Percentiles rank a stretch among this genome's conserved stretches.
Evolutionary conservation across 352 stramenopile species (phyloP).

Genomic region (Phytopythium vexans): DNA sequence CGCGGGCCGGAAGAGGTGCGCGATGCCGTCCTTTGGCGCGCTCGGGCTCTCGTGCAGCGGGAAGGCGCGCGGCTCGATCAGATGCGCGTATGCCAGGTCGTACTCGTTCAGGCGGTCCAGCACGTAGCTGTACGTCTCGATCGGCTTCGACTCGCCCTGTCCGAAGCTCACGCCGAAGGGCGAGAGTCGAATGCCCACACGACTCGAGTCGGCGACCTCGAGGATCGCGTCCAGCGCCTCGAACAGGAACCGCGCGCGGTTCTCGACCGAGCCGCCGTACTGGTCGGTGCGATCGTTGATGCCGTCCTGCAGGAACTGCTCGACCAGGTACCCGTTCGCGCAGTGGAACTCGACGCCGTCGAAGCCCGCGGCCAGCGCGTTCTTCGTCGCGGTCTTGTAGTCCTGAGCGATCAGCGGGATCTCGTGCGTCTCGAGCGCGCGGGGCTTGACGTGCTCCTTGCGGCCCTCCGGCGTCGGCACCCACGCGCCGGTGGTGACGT

Average conservation of each 20-base stretch:
- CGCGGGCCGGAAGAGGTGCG: constrained; percentile 35
- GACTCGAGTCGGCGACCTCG: constrained; percentile 30
- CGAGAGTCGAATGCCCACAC: constrained; percentile 30
- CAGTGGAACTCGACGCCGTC: constrained; percentile 72
- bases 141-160: constrained; percentile 33
- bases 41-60: constrained; percentile 22
- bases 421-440: constrained; percentile 63
- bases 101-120: constrained; percentile 37
- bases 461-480: constrained; percentile 31
- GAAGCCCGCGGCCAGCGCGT: constrained; percentile 63
- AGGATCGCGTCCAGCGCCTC: constrained; percentile 56
- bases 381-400: constrained; percentile 58
- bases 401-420: constrained; percentile 65
- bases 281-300: constrained; percentile 79
- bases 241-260: constrained; percentile 28
- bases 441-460: constrained; percentile 37
- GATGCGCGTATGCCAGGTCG: constrained; percentile 41
- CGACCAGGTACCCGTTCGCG: constrained; percentile 89
- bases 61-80: constrained; percentile 41
- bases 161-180: constrained; percentile 32
- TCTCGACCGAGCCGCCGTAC: constrained; percentile 64
- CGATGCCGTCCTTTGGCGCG: constrained; percentile 34
- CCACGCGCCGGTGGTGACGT: constrained; percentile 13
- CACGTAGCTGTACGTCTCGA: constrained; percentile 29
- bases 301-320: constrained; percentile 79